phyloP scores from a whole-genome alignment of 225 moss, liverwort and hornwort species.

The Polytrichum commune region DNA sequence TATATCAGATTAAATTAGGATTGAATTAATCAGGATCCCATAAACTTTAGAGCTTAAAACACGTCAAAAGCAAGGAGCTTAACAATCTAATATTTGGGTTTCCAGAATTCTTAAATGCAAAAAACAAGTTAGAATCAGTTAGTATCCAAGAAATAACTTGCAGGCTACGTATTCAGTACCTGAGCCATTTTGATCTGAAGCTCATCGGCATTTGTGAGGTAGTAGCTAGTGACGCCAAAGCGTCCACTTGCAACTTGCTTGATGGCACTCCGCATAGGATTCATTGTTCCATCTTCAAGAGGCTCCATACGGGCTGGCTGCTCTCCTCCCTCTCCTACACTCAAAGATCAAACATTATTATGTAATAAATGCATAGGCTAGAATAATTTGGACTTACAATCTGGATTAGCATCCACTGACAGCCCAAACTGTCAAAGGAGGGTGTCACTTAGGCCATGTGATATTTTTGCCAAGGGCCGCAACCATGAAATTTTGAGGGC shows the following conservation, averaged over 20 bases:
- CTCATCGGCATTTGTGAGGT: conserved; percentile 75
- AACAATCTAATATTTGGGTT: neutral
- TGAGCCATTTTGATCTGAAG: conserved; percentile 91
- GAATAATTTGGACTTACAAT: too few species aligned
- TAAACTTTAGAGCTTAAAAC: too few species aligned
- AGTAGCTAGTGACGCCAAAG: conserved; percentile 85
- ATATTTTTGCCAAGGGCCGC: too few species aligned
- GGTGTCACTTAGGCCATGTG: too few species aligned
- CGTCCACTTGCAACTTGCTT: conserved; percentile 88
- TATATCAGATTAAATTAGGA: too few species aligned
- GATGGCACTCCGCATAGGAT: conserved; percentile 76
- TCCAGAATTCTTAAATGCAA: neutral
- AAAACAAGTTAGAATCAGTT: neutral
- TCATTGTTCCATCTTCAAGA: conserved; percentile 57
- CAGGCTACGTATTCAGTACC: conserved; percentile 26
- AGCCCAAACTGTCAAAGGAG: too few species aligned
- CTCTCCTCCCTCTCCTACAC: conserved; percentile 79
- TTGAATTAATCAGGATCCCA: too few species aligned
- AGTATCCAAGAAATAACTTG: neutral
- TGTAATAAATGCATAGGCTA: too few species aligned
- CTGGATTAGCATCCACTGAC: too few species aligned
- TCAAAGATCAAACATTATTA: neutral
- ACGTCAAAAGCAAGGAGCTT: too few species aligned
- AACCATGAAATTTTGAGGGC: too few species aligned
- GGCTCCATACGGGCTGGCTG: conserved; percentile 69